Evolutionary conservation across 352 stramenopile species (phyloP), one percentile per base, ranked within the genome.

Genomic region (Globisporangium polare): DNA sequence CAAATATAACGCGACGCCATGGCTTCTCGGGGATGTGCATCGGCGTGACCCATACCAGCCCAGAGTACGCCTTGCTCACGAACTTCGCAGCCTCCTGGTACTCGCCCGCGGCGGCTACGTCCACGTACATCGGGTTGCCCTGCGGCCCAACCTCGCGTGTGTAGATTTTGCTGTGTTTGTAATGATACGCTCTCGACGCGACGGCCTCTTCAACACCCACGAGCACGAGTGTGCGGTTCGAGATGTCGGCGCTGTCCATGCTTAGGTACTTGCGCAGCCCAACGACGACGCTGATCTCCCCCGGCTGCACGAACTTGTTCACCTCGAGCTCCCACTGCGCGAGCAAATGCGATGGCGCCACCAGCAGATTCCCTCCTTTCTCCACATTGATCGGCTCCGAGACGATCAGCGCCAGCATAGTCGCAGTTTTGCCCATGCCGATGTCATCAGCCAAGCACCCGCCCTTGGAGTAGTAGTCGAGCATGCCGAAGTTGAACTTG

Each of bases 371-470:
- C 10, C 73, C 83, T 1, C 78, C 75, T 2, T 66, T 52, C 27
- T 72, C 65, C 8, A 75, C 71, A 56, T 88, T 79, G 26, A 75
- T 68, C 0, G 77, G 79, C 60, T 89, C 83, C 0, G 80, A 82
- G 6, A 80, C 79, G 27, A 91, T 82, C 24, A 91, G 65, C 31
- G 87, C 80, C 12, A 95, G 68, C 71, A 91, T 90, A 20, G 86
- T 92, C 9, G 87, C 87, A 8, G 84, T 94, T 66, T 95, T 95
- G 42, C 86, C 86, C 74, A 89, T 95, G 29, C 86, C 86, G 53
- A 95, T 90, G 24, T 80, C 83, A 50, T 95, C 86, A 1, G 83
- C 81, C 6, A 95, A 62, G 18, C 77, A 89, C 4, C 86, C 86
- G 63, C 83, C 82, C 46, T 76, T 86, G 57, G 75, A 87, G 58